Evolutionary conservation across 805 yeast genomes (phyloP).

Genomic region (Schizosaccharomyces pombe): ASM294v3 CU329670.1:4935501-4936000

Average conservation of each 20-base stretch:
- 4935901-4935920: neutral
- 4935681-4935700: conserved; percentile 8
- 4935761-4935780: neutral
- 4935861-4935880: neutral
- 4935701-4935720: conserved; percentile 7
- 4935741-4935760: conserved; percentile 10
- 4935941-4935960: too few relatives aligned
- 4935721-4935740: conserved; percentile 10
- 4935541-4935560: conserved; percentile 28
- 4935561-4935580: conserved; percentile 5
- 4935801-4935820: conserved; percentile 11
- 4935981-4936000: conserved; percentile 1
- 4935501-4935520: conserved; percentile 56
- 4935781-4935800: neutral
- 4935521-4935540: conserved; percentile 17
- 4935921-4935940: neutral
- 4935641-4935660: neutral
- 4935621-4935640: neutral
- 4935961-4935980: neutral
- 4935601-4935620: neutral
- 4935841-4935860: neutral
- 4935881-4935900: too few relatives aligned
- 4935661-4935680: neutral
- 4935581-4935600: conserved; percentile 7
- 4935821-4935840: conserved; percentile 13